Evolutionary conservation across 1,284 basidiomycete species (phyloP).

Genomic region (Papiliotrema fonsecae): DNA sequence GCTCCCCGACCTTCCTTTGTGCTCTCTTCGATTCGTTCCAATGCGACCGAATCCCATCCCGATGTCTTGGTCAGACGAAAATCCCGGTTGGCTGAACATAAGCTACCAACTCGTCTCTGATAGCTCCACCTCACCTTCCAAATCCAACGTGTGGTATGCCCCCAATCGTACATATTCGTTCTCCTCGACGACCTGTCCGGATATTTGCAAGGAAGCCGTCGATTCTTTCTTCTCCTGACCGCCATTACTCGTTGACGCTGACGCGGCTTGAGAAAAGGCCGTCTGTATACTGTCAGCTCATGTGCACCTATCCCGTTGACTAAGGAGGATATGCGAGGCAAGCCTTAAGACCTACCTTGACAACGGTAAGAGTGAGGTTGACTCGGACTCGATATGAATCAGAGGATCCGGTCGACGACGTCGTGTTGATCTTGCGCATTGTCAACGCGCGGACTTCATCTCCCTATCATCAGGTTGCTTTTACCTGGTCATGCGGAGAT

Average conservation of each 20-base stretch:
- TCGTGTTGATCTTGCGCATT: conserved; percentile 66
- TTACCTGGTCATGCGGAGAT: conserved; percentile 8
- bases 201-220: conserved; percentile 70
- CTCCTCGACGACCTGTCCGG: conserved; percentile 83
- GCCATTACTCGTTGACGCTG: conserved; percentile 52
- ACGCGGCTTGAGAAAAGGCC: conserved; percentile 64
- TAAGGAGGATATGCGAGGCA: background rate
- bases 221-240: conserved; percentile 47
- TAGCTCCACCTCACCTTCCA: conserved; percentile 57
- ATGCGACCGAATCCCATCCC: conserved; percentile 84
- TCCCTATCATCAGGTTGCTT: conserved; percentile 51
- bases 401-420: conserved; percentile 86
- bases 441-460: conserved; percentile 86
- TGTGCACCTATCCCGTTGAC: background rate
- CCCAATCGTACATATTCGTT: conserved; percentile 90
- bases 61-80: conserved; percentile 82
- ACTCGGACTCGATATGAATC: conserved; percentile 84
- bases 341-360: conserved; percentile 45
- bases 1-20: conserved; percentile 89
- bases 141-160: conserved; percentile 90
- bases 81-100: conserved; percentile 63
- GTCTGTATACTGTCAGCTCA: conserved; percentile 26
- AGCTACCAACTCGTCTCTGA: background rate
- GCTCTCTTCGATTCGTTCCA: conserved; percentile 77
- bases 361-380: conserved; percentile 78